Base-by-base conservation (phyloP, 768 basidiomycete species). In the Rickenella mellea region DNA sequence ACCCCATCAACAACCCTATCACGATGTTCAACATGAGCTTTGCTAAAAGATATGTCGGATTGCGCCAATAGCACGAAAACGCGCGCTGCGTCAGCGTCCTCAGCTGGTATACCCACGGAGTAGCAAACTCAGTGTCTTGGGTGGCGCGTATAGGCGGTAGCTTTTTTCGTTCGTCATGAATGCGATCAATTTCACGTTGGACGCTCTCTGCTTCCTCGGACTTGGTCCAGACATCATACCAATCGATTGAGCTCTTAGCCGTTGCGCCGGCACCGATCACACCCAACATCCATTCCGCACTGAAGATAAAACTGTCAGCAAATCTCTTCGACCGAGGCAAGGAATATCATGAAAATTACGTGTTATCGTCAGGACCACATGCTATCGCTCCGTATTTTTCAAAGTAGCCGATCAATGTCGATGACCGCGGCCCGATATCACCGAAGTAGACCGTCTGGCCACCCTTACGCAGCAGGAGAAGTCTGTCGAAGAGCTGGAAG, bases 401-500 rank as follows among this genome's bases (percentile, higher is more conserved):
- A 47, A 93, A 89, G 58, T 93, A 92, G n/a, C 69, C 54, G 42
- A 89, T 75, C 17, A 92, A 57, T 0, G 73, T 73, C 7, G 67
- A 55, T 0, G 84, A 68, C 44, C 80, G 73, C 15, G 62, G 48
- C 1, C 88, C 87, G 21, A 88, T 55, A 40, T 85, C 78, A 8
- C 83, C 82, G 48, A 82, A 83, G 60, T 83, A 87, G 7, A 80
- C 80, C 3, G 70, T 80, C 50, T 82, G 61, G 38, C 76, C 76
- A n/a, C 76, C 75, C 19, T 63, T 60, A 19, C 68, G 66, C 6
- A 77, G 62, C 15, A 74, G 57, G 7, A 76, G 50, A 1, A 78
- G 49, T 5, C 73, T 60, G 45, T 77, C 75, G 47, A 77, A 76
- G 25, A 59, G 60, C 51, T 74, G 68, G 63, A 76, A 73, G 2